Conservation (phyloP, 805 yeast genomes). For the Wickerhamiella vanderwaltii region DNA sequence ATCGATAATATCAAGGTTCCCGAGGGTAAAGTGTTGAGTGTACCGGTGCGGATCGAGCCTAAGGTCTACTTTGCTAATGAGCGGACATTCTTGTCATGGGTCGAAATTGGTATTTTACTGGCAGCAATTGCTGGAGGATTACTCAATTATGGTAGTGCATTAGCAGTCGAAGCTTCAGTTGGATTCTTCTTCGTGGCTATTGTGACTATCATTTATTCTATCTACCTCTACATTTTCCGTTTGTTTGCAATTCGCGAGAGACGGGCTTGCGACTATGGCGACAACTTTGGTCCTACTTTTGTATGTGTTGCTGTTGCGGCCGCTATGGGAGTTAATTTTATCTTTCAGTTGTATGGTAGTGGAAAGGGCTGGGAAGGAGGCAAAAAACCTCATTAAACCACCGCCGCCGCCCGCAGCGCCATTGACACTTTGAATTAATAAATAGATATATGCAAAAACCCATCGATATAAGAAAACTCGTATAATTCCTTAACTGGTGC, state of each 20-base stretch:
- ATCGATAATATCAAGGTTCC: slow-evolving; percentile 55
- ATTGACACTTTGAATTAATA: no score
- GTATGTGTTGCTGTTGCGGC: slow-evolving; percentile 64
- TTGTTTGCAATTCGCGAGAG: slow-evolving; percentile 72
- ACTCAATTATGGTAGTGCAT: slow-evolving; percentile 66
- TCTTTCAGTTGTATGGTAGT: slow-evolving; percentile 24
- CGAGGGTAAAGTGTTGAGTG: slow-evolving; percentile 76
- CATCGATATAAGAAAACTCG: slow-evolving; percentile 44
- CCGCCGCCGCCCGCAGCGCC: neutral
- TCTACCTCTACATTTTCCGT: slow-evolving; percentile 66
- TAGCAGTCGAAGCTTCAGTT: slow-evolving; percentile 68
- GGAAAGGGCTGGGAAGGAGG: slow-evolving; percentile 13
- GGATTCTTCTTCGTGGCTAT: slow-evolving; percentile 79
- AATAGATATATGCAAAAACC: slow-evolving; percentile 47
- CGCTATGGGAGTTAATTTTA: slow-evolving; percentile 41
- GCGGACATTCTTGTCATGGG: slow-evolving; percentile 88
- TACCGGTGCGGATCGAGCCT: slow-evolving; percentile 95
- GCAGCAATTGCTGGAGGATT: slow-evolving; percentile 83
- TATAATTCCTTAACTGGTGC: slow-evolving; percentile 38
- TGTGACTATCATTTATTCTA: slow-evolving; percentile 58
- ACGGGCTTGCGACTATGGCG: slow-evolving; percentile 75
- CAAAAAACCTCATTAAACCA: slow-evolving; percentile 17
- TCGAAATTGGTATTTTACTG: slow-evolving; percentile 76
- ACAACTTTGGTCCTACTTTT: slow-evolving; percentile 72
- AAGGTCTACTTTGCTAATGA: slow-evolving; percentile 98